Evolutionary conservation across 108 stramenopile species (phyloP).

Genomic region (Nitzschia sp.): DNA sequence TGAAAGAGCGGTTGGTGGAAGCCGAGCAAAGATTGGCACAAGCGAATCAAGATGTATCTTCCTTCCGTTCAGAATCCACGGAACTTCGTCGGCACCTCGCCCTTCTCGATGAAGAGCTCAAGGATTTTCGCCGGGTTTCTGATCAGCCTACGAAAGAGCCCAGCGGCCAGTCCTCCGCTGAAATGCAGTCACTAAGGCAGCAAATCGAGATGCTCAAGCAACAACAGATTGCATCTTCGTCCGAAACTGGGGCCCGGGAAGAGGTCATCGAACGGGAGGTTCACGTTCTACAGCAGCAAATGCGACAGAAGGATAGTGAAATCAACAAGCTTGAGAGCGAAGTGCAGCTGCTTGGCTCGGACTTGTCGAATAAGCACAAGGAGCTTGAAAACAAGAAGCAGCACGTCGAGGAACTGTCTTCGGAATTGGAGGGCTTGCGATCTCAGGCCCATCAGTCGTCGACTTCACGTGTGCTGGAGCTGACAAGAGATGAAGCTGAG

Average conservation of each 20-base stretch:
- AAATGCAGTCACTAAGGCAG: slow-evolving; percentile 16
- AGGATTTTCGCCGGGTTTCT: neutral
- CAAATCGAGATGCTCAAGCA: slow-evolving; percentile 22
- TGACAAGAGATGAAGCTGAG: slow-evolving; percentile 39
- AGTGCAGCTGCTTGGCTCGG: slow-evolving; percentile 17
- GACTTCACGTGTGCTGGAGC: slow-evolving; percentile 10
- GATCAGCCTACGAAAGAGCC: slow-evolving; percentile 16
- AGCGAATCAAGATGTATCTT: slow-evolving; percentile 1
- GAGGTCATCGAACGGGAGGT: slow-evolving; percentile 26
- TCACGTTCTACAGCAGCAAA: slow-evolving; percentile 22
- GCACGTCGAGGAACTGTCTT: slow-evolving; percentile 32
- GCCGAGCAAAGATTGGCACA: neutral
- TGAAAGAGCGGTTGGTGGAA: neutral
- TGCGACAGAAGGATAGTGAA: slow-evolving; percentile 29
- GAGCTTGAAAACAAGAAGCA: slow-evolving; percentile 38
- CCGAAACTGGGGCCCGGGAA: slow-evolving; percentile 9
- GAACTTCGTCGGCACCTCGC: neutral
- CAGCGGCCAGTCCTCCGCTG: slow-evolving; percentile 23
- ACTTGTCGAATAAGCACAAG: slow-evolving; percentile 27
- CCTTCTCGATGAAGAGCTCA: slow-evolving; percentile 12
- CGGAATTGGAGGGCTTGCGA: slow-evolving; percentile 27
- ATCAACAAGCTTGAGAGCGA: slow-evolving; percentile 41
- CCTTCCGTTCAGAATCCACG: neutral
- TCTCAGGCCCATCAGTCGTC: slow-evolving; percentile 7
- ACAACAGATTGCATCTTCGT: slow-evolving; percentile 14